Conservation (phyloP, 345 rosid species). For the Citrus unshiu region DNA sequence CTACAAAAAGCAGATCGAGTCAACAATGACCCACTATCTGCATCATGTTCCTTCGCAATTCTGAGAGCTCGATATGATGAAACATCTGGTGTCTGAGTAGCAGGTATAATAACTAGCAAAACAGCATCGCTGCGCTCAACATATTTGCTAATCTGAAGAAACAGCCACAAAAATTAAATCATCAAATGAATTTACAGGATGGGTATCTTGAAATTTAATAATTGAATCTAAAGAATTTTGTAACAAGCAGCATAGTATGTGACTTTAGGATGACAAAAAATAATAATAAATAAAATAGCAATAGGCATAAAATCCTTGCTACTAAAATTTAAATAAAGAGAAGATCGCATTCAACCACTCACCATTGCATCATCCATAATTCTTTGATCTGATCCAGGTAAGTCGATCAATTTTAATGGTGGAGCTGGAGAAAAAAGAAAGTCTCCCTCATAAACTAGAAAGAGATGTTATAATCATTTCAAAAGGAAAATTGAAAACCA, state of each 20-base stretch:
- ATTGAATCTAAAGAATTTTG: neutral
- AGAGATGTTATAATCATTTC: neutral
- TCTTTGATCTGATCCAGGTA: slow-evolving; percentile 98
- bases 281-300: neutral
- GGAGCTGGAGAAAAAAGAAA: slow-evolving; percentile 60
- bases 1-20: slow-evolving; percentile 12
- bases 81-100: slow-evolving; percentile 85
- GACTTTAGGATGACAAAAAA: neutral
- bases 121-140: slow-evolving; percentile 88
- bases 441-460: neutral
- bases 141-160: slow-evolving; percentile 65
- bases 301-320: neutral
- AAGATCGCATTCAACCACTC: slow-evolving; percentile 23
- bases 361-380: slow-evolving; percentile 86
- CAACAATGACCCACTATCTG: slow-evolving; percentile 57
- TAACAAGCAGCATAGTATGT: neutral
- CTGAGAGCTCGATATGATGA: slow-evolving; percentile 87
- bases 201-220: slow-evolving; percentile 1
- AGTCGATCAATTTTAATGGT: slow-evolving; percentile 83
- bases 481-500: neutral
- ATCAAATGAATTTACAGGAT: slow-evolving; percentile 14
- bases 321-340: slow-evolving; percentile 1
- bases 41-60: slow-evolving; percentile 89
- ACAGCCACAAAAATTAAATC: slow-evolving; percentile 8
- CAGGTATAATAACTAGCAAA: slow-evolving; percentile 84